phyloP scores from a whole-genome alignment of 176 grass and related monocot genomes.

The Elymus sibiricus region DNA sequence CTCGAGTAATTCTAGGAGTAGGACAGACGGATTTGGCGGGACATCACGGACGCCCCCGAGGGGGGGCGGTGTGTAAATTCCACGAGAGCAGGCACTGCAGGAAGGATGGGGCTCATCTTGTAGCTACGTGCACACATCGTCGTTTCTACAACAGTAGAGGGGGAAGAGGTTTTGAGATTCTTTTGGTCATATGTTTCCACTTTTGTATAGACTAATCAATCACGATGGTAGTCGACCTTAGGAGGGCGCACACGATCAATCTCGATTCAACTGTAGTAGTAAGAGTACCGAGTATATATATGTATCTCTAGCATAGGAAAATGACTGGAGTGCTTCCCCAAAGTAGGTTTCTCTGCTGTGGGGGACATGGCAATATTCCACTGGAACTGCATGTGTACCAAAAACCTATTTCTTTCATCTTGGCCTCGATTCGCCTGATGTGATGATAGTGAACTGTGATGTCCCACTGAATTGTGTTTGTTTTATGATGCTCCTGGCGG shows the following conservation, averaged over 20 bases:
- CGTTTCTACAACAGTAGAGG: conserved; percentile 22
- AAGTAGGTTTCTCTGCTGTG: conserved; percentile 25
- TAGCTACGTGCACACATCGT: conserved; percentile 67
- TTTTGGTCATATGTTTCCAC: conserved; percentile 30
- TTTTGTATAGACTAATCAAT: conserved; percentile 73
- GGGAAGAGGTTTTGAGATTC: conserved; percentile 31
- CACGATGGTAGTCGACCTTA: conserved; percentile 42
- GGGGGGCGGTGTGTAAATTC: conserved; percentile 73
- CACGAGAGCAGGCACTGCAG: conserved; percentile 66
- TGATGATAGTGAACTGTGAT: not conserved
- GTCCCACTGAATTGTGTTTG: not conserved
- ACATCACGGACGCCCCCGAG: conserved; percentile 45
- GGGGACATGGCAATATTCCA: conserved; percentile 8
- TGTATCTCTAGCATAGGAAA: conserved; percentile 33
- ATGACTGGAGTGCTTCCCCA: conserved; percentile 7
- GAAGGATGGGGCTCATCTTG: conserved; percentile 71
- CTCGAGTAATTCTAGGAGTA: conserved; percentile 42
- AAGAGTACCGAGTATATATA: conserved; percentile 32
- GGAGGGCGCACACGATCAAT: conserved; percentile 26
- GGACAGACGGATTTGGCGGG: conserved; percentile 38
- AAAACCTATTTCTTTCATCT: not conserved
- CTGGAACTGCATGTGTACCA: conserved; percentile 22
- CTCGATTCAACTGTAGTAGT: conserved; percentile 28
- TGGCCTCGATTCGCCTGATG: conserved; percentile 9
- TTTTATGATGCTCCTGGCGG: not conserved